These are phyloP conservation scores for Peterozyma xylosa DNA, from an alignment of 805 yeast species.

Conservation along the genomic window DNA sequence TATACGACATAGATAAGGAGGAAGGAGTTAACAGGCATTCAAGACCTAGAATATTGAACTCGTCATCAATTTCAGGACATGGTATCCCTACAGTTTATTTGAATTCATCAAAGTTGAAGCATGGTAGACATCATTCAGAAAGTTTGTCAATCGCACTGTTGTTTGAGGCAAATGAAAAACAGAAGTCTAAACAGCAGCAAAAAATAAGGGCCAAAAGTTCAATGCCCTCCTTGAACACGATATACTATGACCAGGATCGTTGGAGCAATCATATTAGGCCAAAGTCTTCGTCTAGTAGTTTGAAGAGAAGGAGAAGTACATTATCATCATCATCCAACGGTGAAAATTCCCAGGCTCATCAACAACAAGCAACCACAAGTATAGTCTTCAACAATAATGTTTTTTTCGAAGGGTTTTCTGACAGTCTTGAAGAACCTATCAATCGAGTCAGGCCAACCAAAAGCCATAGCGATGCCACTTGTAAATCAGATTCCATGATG, in stretches of 20 bases:
- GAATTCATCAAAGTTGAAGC: not conserved
- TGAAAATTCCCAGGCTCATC: too few relatives aligned
- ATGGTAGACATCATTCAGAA: conserved; percentile 6
- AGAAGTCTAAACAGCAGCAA: not conserved
- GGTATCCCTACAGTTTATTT: not conserved
- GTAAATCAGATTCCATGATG: too few relatives aligned
- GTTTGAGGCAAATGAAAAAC: not conserved
- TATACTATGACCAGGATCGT: too few relatives aligned
- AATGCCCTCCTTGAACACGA: conserved; percentile 2
- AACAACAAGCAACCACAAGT: too few relatives aligned
- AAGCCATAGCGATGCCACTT: too few relatives aligned
- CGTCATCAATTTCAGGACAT: not conserved
- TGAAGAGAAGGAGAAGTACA: not conserved
- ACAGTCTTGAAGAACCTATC: too few relatives aligned
- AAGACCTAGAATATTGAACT: not conserved
- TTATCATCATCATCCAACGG: not conserved
- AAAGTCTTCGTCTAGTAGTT: too few relatives aligned
- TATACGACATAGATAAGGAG: not conserved
- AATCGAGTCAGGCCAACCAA: too few relatives aligned
- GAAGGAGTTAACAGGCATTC: not conserved
- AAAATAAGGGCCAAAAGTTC: conserved; percentile 1
- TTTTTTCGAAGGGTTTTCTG: too few relatives aligned
- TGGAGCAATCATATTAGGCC: too few relatives aligned
- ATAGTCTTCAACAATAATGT: too few relatives aligned
- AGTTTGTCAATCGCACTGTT: not conserved